These are phyloP conservation scores for Aeschynomene evenia DNA, from an alignment of 306 rosid species.

Conservation along the genomic window DNA sequence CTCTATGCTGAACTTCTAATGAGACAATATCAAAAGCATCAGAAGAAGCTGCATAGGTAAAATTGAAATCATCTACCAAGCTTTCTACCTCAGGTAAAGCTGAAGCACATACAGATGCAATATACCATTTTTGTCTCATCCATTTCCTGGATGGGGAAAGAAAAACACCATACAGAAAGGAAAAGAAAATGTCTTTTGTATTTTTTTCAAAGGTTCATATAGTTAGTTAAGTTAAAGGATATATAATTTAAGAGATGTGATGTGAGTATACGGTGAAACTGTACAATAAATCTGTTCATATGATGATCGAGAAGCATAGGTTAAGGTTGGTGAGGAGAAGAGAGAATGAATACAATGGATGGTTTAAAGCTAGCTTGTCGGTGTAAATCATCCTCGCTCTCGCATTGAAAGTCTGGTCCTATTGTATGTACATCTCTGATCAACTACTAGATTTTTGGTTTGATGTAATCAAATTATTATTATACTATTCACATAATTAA, in stretches of 20 bases:
- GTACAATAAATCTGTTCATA: constrained; percentile 40
- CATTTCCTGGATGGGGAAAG: constrained; percentile 22
- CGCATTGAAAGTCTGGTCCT: constrained; percentile 33
- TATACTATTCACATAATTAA: constrained; percentile 1
- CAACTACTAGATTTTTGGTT: constrained; percentile 25
- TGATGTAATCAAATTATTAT: constrained; percentile 22
- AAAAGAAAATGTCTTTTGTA: constrained; percentile 18
- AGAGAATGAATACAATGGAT: constrained; percentile 16
- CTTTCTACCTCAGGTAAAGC: constrained; percentile 17
- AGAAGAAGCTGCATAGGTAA: constrained; percentile 60
- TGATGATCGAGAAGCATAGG: constrained; percentile 29
- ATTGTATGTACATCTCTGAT: constrained; percentile 56
- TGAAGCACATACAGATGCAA: constrained; percentile 25
- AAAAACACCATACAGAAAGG: constrained; percentile 25
- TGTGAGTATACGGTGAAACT: constrained; percentile 26
- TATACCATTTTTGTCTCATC: constrained; percentile 26
- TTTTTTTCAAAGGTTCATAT: constrained; percentile 13
- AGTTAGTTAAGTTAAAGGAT: constrained; percentile 8
- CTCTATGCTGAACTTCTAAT: constrained; percentile 68
- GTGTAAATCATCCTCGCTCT: constrained; percentile 31
- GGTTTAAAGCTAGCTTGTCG: constrained; percentile 24
- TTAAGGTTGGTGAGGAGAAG: constrained; percentile 24
- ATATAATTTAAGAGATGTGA: constrained; percentile 25
- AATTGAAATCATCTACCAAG: constrained; percentile 20
- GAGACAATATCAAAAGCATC: constrained; percentile 42